These are phyloP conservation scores for Botrytis squamosa DNA, from an alignment of 2,329 filamentous ascomycete genomes.

Conservation along the genomic window DNA sequence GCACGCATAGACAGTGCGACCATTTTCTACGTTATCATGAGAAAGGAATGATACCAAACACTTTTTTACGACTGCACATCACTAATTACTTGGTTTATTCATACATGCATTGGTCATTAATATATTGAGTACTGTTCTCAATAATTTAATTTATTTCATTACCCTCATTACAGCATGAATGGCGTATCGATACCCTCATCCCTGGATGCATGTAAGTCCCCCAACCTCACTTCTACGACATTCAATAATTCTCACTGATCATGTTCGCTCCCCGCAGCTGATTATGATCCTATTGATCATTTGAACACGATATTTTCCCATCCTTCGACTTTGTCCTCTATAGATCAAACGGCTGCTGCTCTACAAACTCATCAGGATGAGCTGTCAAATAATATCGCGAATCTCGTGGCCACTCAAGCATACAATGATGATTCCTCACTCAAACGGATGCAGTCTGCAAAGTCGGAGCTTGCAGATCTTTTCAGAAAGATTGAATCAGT, in stretches of 20 bases:
- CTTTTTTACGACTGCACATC: background rate
- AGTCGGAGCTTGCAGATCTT: conserved; percentile 82
- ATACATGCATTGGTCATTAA: background rate
- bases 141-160: conserved; percentile 3
- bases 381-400: conserved; percentile 73
- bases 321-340: conserved; percentile 77
- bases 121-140: conserved; percentile 1
- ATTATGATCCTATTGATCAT: conserved; percentile 92
- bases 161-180: conserved; percentile 34
- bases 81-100: conserved; percentile 11
- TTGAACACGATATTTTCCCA: conserved; percentile 92
- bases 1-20: conserved; percentile 1
- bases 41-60: background rate
- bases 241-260: conserved; percentile 25
- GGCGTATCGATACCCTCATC: conserved; percentile 34
- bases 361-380: conserved; percentile 77
- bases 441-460: conserved; percentile 85
- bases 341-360: conserved; percentile 69
- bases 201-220: conserved; percentile 39
- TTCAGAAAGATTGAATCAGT: conserved; percentile 96
- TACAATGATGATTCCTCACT: conserved; percentile 85
- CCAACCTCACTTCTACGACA: conserved; percentile 12
- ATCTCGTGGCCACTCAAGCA: conserved; percentile 72
- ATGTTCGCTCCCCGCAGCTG: conserved; percentile 47
- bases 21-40: background rate